Evolutionary conservation across 805 yeast genomes (phyloP).

Genomic region (Scheffersomyces stipitis): DNA sequence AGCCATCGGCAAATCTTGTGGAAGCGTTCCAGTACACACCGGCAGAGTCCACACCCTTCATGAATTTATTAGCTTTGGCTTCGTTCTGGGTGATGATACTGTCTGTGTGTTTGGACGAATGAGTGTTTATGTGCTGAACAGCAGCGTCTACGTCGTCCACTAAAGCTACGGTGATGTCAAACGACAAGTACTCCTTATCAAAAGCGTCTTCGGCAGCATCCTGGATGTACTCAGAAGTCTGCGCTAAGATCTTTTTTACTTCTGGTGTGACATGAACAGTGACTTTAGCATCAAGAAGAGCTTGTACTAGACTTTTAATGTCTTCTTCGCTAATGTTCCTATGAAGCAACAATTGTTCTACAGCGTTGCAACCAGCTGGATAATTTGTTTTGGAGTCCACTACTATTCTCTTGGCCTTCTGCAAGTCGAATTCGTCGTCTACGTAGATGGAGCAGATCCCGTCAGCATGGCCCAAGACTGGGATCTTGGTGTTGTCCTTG

Average conservation of each 20-base stretch:
- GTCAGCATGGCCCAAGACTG: conserved; percentile 98
- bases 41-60: conserved; percentile 87
- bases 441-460: conserved; percentile 91
- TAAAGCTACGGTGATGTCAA: conserved; percentile 74
- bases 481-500: conserved; percentile 86
- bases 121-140: conserved; percentile 80
- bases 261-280: conserved; percentile 66
- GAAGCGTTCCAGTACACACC: conserved; percentile 98
- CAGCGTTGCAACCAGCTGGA: conserved; percentile 99
- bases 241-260: conserved; percentile 31
- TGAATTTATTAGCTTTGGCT: conserved; percentile 68
- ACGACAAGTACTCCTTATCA: conserved; percentile 76
- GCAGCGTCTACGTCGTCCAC: conserved; percentile 66
- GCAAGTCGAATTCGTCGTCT: conserved; percentile 73
- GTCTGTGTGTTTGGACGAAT: conserved; percentile 97
- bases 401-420: conserved; percentile 71
- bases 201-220: conserved; percentile 69
- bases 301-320: conserved; percentile 25
- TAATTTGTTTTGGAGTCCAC: conserved; percentile 93
- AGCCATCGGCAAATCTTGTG: conserved; percentile 97
- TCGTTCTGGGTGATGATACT: conserved; percentile 80
- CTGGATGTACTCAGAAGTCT: conserved; percentile 28
- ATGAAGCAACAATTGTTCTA: conserved; percentile 77
- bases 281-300: conserved; percentile 64
- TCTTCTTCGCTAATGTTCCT: conserved; percentile 32